phyloP scores from a whole-genome alignment of 176 grass and related monocot species.

The Pontederia paniculata region DNA sequence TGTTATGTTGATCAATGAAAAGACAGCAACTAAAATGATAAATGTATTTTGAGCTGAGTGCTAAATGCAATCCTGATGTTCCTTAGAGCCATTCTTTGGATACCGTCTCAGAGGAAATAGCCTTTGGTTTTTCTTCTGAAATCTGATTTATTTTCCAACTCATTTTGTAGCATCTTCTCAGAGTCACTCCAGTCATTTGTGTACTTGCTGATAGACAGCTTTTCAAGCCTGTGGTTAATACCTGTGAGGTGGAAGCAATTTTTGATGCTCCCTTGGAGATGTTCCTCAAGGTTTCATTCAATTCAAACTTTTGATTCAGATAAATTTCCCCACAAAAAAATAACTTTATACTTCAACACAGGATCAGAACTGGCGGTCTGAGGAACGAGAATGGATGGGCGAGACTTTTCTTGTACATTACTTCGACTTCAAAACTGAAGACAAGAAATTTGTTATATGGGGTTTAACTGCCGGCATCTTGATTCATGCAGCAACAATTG shows the following conservation, averaged over 20 bases:
- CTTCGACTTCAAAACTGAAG: constrained; percentile 33
- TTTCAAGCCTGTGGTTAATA: constrained; percentile 41
- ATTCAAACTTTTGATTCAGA: not conserved
- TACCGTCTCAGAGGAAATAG: not conserved
- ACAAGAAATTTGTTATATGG: constrained; percentile 46
- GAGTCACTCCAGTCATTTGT: constrained; percentile 54
- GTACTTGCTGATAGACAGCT: constrained; percentile 37
- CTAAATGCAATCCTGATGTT: no score
- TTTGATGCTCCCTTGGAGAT: constrained; percentile 60
- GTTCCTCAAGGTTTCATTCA: constrained; percentile 56
- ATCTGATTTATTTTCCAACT: not conserved
- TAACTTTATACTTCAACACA: constrained; percentile 5
- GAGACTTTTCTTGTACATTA: constrained; percentile 41
- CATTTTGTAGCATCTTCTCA: constrained; percentile 55
- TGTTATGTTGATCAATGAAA: no score
- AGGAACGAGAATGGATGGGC: constrained; percentile 59
- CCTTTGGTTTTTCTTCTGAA: not conserved
- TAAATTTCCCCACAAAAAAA: not conserved
- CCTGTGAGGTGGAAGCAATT: constrained; percentile 41
- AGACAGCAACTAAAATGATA: no score
- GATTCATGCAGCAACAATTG: constrained; percentile 52
- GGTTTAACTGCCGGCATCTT: constrained; percentile 53
- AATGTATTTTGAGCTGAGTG: no score
- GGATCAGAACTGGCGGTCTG: constrained; percentile 41
- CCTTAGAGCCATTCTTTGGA: not conserved